phyloP scores from a whole-genome alignment of 1,284 basidiomycete genomes.

The Heterobasidion parviporum region DNA sequence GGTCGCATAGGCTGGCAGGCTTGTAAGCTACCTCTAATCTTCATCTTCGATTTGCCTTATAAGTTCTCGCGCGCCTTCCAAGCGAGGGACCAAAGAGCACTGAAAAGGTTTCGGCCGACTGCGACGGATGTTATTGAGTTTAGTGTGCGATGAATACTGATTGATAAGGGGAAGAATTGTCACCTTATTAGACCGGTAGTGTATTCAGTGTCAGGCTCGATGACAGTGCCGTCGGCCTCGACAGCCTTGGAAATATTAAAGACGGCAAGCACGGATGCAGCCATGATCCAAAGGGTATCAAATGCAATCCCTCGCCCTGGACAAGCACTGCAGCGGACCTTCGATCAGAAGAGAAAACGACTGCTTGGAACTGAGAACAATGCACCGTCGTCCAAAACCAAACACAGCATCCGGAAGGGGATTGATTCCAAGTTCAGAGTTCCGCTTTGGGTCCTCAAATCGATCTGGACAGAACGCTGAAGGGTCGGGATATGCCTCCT shows the following conservation, averaged over 20 bases:
- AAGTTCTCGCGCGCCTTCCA: neutral
- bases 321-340: conserved; percentile 25
- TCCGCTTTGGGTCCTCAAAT: conserved; percentile 6
- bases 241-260: conserved; percentile 32
- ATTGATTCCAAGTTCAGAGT: conserved; percentile 12
- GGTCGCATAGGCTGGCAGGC: too few relatives aligned
- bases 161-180: neutral
- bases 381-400: conserved; percentile 29
- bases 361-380: neutral
- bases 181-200: neutral
- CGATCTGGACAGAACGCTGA: conserved; percentile 6
- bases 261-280: conserved; percentile 35
- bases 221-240: conserved; percentile 24
- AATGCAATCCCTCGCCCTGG: conserved; percentile 35
- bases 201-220: neutral
- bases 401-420: conserved; percentile 14
- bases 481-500: conserved; percentile 1
- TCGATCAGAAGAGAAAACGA: too few relatives aligned
- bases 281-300: conserved; percentile 38
- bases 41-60: neutral
- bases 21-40: too few relatives aligned
- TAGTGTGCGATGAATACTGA: neutral
- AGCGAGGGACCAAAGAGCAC: neutral
- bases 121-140: neutral
- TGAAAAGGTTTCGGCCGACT: neutral